These are phyloP conservation scores for Aureobasidium uvarum DNA, from an alignment of 2,329 filamentous ascomycete genomes.

Conservation along the genomic window DNA sequence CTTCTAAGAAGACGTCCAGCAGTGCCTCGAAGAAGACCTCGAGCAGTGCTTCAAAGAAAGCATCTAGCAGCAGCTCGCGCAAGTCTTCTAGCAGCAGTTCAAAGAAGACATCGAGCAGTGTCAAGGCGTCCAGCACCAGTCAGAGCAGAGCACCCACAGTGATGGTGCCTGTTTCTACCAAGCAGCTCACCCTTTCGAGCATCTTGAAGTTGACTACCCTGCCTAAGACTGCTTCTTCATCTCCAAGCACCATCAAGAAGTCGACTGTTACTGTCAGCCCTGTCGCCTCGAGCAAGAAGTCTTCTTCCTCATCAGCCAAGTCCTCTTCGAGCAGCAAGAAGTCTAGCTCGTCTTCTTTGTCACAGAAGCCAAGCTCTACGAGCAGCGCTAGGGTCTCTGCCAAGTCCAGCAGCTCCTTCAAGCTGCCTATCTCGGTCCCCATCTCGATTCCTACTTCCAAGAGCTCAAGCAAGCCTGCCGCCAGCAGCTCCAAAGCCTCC, in stretches of 20 bases:
- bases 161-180: background rate
- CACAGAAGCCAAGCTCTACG: background rate
- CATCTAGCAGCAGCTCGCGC: background rate
- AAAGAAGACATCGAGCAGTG: background rate
- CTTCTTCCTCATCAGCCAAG: background rate
- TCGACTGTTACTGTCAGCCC: slow-evolving; percentile 7
- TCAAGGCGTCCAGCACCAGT: background rate
- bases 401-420: slow-evolving; percentile 7
- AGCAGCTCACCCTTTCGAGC: slow-evolving; percentile 9
- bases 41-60: background rate
- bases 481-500: slow-evolving; percentile 4
- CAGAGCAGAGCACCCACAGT: background rate
- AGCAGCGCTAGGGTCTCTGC: background rate
- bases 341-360: background rate
- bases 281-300: slow-evolving; percentile 3
- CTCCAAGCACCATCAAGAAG: background rate
- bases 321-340: background rate
- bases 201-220: slow-evolving; percentile 1
- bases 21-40: background rate
- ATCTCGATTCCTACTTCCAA: background rate
- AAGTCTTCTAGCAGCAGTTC: background rate
- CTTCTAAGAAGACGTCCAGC: background rate
- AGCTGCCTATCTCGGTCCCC: background rate
- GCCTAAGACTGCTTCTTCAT: background rate
- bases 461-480: slow-evolving; percentile 7